A percentile compares a stretch with the other conserved stretches of the same genome.
phyloP scores from a whole-genome alignment of 805 yeast species.

The Lipomyces spencermartinsiae region DNA sequence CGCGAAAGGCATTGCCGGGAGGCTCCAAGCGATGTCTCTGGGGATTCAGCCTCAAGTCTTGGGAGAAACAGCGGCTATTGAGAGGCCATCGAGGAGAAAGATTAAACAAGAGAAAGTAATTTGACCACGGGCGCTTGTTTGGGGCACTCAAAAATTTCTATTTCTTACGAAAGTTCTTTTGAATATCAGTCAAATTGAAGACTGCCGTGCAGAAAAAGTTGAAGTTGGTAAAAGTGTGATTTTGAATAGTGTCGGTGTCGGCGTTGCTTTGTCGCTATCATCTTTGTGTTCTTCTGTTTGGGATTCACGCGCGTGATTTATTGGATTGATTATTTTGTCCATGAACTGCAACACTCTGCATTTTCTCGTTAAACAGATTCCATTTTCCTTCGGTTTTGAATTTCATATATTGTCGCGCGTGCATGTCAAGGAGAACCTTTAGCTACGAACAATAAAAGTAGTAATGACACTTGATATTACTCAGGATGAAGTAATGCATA shows the following conservation, averaged over 20 bases:
- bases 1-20: not conserved
- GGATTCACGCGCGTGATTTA: not conserved
- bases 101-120: conserved; percentile 1
- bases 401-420: not conserved
- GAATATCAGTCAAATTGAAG: not conserved
- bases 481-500: too few species aligned
- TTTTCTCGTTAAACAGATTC: not conserved
- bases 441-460: not conserved
- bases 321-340: not conserved
- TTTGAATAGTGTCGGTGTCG: not conserved
- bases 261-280: not conserved
- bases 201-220: not conserved
- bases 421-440: not conserved
- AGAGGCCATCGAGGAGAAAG: conserved; percentile 15
- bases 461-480: too few species aligned
- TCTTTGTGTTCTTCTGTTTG: not conserved
- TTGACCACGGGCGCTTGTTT: not conserved
- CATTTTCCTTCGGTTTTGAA: not conserved
- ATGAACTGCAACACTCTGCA: not conserved
- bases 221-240: not conserved
- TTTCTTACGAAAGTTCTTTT: not conserved
- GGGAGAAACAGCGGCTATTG: conserved; percentile 12
- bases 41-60: conserved; percentile 14
- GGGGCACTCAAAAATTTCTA: not conserved
- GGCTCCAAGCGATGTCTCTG: conserved; percentile 16